These are phyloP conservation scores for Chaetomiaceae sp. DNA, from an alignment of 2,329 filamentous ascomycete genomes.

Conservation along the genomic window DNA sequence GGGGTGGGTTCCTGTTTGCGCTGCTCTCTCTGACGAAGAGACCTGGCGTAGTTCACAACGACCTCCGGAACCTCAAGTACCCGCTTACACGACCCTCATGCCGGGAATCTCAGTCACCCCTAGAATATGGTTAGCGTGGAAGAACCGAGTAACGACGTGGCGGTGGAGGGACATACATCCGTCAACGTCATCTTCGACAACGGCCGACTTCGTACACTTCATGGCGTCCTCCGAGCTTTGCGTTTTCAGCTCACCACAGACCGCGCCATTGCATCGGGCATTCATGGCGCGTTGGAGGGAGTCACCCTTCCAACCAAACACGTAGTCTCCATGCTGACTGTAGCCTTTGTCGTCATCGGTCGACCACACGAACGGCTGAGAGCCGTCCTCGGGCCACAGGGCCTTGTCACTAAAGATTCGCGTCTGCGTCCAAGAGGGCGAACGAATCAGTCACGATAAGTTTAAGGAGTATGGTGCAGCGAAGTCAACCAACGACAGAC, in stretches of 20 bases:
- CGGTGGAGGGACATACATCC: constrained; percentile 26
- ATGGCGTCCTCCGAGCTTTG: constrained; percentile 20
- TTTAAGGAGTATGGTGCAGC: no score
- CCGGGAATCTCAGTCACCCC: no score
- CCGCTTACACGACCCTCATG: no score
- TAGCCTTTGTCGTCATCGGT: constrained; percentile 22
- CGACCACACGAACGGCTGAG: constrained; percentile 27
- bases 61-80: no score
- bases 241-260: constrained; percentile 19
- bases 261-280: constrained; percentile 22
- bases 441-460: no score
- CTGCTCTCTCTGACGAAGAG: no score
- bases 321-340: constrained; percentile 23
- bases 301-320: constrained; percentile 26
- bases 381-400: constrained; percentile 21
- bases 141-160: no score
- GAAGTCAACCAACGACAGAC: no score
- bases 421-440: no score
- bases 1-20: no score
- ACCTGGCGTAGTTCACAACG: no score
- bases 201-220: constrained; percentile 21
- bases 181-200: constrained; percentile 20
- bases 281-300: constrained; percentile 23
- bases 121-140: no score
- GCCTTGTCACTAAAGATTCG: constrained; percentile 31